phyloP scores from a whole-genome alignment of 768 basidiomycete genomes.

The Clitopilus hobsonii region DNA sequence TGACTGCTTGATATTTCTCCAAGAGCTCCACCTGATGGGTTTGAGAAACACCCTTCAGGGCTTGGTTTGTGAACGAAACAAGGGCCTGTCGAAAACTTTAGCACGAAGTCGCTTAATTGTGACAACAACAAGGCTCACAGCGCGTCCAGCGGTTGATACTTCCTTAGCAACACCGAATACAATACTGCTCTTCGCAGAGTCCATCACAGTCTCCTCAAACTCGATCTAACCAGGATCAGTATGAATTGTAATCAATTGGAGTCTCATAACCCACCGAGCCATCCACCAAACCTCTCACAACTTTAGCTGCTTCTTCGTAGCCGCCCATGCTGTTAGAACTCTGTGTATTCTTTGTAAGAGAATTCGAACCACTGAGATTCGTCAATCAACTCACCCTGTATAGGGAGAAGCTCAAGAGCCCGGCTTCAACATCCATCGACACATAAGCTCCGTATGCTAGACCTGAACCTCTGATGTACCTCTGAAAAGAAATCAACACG shows the following conservation, averaged over 20 bases:
- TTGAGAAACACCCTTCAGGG: conserved; percentile 77
- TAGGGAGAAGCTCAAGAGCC: conserved; percentile 68
- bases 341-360: conserved; percentile 31
- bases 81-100: too few species aligned
- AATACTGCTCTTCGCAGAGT: conserved; percentile 89
- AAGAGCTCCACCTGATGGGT: conserved; percentile 74
- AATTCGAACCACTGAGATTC: background rate
- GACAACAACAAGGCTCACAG: conserved; percentile 47
- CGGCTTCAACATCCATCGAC: conserved; percentile 71
- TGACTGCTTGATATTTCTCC: conserved; percentile 74
- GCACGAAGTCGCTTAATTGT: conserved; percentile 2
- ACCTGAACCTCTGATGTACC: conserved; percentile 90
- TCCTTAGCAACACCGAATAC: conserved; percentile 78
- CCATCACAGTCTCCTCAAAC: conserved; percentile 75
- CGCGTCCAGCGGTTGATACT: conserved; percentile 83
- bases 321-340: conserved; percentile 78
- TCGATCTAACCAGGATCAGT: too few species aligned
- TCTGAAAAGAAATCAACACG: conserved; percentile 34
- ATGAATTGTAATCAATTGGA: too few species aligned
- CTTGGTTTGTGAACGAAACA: conserved; percentile 86
- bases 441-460: conserved; percentile 90
- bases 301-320: conserved; percentile 72
- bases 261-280: conserved; percentile 57
- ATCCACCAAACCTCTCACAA: conserved; percentile 76
- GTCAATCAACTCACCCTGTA: conserved; percentile 56